Base-by-base conservation (phyloP, 2,329 filamentous ascomycete genomes). In the Ophiocordyceps australis region DNA sequence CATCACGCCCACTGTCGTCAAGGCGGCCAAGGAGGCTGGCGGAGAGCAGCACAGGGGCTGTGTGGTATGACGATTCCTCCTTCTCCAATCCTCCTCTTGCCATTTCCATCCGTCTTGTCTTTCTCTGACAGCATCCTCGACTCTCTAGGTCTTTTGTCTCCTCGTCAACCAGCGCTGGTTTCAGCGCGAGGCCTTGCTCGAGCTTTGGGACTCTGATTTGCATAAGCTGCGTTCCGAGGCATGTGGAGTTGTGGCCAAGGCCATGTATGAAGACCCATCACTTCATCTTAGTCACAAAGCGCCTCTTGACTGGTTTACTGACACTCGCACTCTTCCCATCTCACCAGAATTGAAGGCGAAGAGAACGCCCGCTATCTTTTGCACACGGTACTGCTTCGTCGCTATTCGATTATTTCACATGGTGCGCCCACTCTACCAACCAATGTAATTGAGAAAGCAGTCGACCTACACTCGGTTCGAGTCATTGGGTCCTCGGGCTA, bases 401-500 rank as follows among this genome's bases (percentile, higher is more conserved):
- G 86, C 16, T 98, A 93, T 53, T 82, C 82, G 3, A 75, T 86
- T 38, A 46, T 92, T 7, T 50, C 78, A 21, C 65, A 86, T 34
- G 73, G 70, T 22, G 60, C 76, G 35, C 60, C 76, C 22, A 83
- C 81, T 1, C 55, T 63, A 2, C 79, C 86, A 0, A 65, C 76
- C 34, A 98, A 95, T 42, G 89, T 81, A 14, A 74, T 98, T 31
- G 89, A 98, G 49, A 80, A 82, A 41, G 81, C 89, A 0, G 83
- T 95, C 19, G 89, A 98, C 41, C 55, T 95, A 15, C 89, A 98
- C 46, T 82, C 86, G 2, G 59, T 95, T 23, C 64, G 68, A 10
- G 73, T 98, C 24, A 95, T 95, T 33, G 82, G 82, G 3, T 86
- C 79, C 1, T 83, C 81, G 0, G 86, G 89, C 15, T 98, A 95